These are phyloP conservation scores for Rosellinia necatrix DNA, from an alignment of 2,329 filamentous ascomycete genomes.

Conservation along the genomic window DNA sequence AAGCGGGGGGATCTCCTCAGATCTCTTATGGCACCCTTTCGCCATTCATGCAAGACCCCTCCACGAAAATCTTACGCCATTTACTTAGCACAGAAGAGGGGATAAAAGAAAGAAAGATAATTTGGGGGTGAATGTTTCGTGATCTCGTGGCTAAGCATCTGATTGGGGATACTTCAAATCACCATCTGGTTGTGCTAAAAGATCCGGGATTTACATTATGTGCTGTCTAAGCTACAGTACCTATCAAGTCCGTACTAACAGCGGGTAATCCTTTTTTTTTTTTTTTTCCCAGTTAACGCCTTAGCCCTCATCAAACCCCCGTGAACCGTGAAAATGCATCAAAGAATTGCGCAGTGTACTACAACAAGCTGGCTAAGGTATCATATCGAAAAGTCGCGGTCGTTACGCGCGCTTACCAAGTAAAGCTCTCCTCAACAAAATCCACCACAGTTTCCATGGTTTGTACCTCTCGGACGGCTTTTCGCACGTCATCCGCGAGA, in stretches of 20 bases:
- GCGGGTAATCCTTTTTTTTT: neutral
- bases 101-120: no score
- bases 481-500: conserved; percentile 75
- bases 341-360: neutral
- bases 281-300: neutral
- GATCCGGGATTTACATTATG: neutral
- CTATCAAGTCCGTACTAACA: conserved; percentile 2
- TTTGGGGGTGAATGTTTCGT: neutral
- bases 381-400: conserved; percentile 5
- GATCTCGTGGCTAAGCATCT: neutral
- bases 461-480: conserved; percentile 67
- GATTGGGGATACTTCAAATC: neutral
- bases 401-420: conserved; percentile 53
- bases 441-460: conserved; percentile 67
- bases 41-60: no score
- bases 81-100: no score
- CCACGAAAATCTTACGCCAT: no score
- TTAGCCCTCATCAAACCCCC: neutral
- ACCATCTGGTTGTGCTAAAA: neutral
- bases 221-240: neutral
- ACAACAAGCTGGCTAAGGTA: conserved; percentile 12
- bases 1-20: no score
- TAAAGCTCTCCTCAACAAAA: conserved; percentile 79
- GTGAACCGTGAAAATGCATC: conserved; percentile 22
- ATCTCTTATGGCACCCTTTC: no score